Conservation (phyloP, 371 early-diverging fungal species). For the Mucor mucedo region DNA sequence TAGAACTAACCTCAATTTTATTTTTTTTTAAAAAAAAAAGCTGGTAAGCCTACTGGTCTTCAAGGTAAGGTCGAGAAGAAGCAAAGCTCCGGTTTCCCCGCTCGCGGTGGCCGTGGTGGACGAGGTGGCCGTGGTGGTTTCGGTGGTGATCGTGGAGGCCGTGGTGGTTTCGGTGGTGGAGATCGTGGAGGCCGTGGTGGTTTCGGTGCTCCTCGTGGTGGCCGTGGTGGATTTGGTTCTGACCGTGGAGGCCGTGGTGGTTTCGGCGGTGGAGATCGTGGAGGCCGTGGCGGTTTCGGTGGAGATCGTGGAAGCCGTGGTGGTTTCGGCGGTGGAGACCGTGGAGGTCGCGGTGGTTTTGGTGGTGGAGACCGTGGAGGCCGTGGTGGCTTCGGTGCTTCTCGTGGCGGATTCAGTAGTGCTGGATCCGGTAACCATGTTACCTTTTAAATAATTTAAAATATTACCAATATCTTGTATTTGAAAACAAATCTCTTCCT, state of each 20-base stretch:
- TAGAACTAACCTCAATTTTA: background rate
- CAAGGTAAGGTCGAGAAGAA: slow-evolving; percentile 60
- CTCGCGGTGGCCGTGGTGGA: slow-evolving; percentile 18
- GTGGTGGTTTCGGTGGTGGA: slow-evolving; percentile 9
- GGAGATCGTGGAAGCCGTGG: slow-evolving; percentile 14
- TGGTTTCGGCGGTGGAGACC: slow-evolving; percentile 1
- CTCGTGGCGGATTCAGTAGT: slow-evolving; percentile 17
- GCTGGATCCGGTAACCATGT: slow-evolving; percentile 15
- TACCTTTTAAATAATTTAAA: slow-evolving; percentile 16
- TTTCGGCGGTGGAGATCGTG: slow-evolving; percentile 14
- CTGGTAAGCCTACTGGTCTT: slow-evolving; percentile 48
- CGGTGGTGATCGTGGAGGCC: slow-evolving; percentile 23
- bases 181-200: slow-evolving; percentile 14
- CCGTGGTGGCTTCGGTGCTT: slow-evolving; percentile 13
- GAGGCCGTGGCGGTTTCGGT: slow-evolving; percentile 20
- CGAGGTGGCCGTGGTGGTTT: slow-evolving; percentile 24
- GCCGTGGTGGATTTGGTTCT: slow-evolving; percentile 10
- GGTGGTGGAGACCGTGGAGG: slow-evolving; percentile 6
- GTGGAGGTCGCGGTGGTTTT: slow-evolving; percentile 19
- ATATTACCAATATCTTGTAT: background rate
- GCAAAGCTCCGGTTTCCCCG: slow-evolving; percentile 38
- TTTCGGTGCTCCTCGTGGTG: slow-evolving; percentile 18
- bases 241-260: slow-evolving; percentile 26
- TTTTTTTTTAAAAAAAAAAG: slow-evolving; percentile 11
- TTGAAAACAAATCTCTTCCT: background rate